Evolutionary conservation across 495 filamentous ascomycete genomes (phyloP), one percentile per base, ranked within the genome.

Genomic region (Penicillium tannophilum): DNA sequence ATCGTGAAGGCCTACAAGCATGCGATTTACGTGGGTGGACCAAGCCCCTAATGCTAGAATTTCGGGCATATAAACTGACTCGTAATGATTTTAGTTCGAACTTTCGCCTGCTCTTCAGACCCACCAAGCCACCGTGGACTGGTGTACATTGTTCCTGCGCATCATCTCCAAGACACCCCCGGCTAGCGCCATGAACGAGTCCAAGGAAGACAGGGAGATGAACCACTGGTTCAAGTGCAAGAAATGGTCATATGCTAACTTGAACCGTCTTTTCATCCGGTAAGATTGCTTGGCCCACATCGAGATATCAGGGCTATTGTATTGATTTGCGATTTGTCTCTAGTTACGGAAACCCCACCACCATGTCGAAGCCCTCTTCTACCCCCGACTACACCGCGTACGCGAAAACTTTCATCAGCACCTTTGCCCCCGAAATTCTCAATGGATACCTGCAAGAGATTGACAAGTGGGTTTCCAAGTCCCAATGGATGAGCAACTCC

Each of bases 151-250:
- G 65, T 98, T 98, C 81, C 79, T 98, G 52, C 84, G 88, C 45
- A 89, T 94, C 33, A 89, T 98, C 26, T 87, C 87, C 41, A 98
- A 98, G 73, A 79, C 89, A 31, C 86, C 90, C 52, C 94, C 94
- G 0, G 81, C 86, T 42, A 86, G 77, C 60, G 86, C 91, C 6
- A 86, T 98, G 82, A 69, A 79, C 52, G 93, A 96, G 43, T 91
- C 96, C 45, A 76, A 88, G 43, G 85, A 90, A 19, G 95, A 98
- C 67, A 85, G 95, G 28, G 95, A 97, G 71, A 81, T 85, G 54
- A 92, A 96, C 70, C 91, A 97, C 70, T 98, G 94, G 93, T 98
- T 94, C 93, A 98, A 98, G 82, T 90, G 92, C 53, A 98, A 98
- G 88, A 98, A 98, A 74, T 98, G 94, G 95, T 88, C 93, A 6